A percentile compares a stretch with the other conserved stretches of the same genome.
These are phyloP conservation scores for Rhodosporidiobolus odoratus DNA, from an alignment of 768 basidiomycete species.

Conservation along the genomic window DNA sequence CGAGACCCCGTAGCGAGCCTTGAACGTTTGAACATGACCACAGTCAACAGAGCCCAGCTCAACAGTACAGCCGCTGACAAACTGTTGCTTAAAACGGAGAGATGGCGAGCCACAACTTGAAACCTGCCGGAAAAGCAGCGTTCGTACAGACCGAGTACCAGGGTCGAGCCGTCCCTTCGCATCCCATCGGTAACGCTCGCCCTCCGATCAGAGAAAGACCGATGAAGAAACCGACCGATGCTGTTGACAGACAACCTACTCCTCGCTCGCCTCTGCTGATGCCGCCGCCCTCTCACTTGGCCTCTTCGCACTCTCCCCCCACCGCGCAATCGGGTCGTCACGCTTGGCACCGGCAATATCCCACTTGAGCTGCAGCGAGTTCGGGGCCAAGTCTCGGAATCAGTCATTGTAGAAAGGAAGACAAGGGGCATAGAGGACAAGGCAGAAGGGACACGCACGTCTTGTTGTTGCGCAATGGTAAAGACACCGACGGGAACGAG, in stretches of 20 bases:
- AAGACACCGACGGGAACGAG: constrained; percentile 43
- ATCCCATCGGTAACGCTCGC: too few species aligned
- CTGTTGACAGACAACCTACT: constrained; percentile 19
- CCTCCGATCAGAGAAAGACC: too few species aligned
- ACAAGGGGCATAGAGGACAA: background rate
- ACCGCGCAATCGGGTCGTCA: constrained; percentile 34
- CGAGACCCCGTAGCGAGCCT: too few species aligned
- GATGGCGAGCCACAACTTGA: too few species aligned
- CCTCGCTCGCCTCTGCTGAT: constrained; percentile 7
- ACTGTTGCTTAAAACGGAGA: too few species aligned
- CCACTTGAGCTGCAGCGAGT: constrained; percentile 38
- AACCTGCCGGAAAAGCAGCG: too few species aligned
- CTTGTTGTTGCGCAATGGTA: constrained; percentile 35
- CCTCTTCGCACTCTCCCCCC: constrained; percentile 13
- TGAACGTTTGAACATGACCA: too few species aligned
- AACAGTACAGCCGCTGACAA: too few species aligned
- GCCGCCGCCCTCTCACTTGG: constrained; percentile 20
- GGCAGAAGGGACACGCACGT: constrained; percentile 9
- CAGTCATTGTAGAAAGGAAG: background rate
- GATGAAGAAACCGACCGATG: background rate
- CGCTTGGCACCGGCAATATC: constrained; percentile 23
- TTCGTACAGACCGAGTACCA: too few species aligned
- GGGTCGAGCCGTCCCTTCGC: too few species aligned
- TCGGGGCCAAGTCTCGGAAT: background rate
- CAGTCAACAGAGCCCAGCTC: too few species aligned